Base-by-base conservation (phyloP, 176 grass and related monocot species). In the Phyllostachys edulis region DNA sequence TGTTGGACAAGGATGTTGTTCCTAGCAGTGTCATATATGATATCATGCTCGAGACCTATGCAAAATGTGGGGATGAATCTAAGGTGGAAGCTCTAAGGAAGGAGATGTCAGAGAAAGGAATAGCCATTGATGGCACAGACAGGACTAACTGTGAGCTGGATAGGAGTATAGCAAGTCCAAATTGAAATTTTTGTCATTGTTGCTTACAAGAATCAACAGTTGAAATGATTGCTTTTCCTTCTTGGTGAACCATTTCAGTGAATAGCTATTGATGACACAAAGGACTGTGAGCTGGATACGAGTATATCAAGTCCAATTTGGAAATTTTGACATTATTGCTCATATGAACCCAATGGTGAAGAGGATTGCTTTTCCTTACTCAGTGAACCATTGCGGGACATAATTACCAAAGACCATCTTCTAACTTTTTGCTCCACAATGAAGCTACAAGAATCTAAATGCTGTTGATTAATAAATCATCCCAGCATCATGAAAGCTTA, bases 1-100 rank as follows among this genome's bases (percentile, higher is more conserved):
- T 91, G 88, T 36, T 94, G 83, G 47, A 86, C 13, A 87, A 84
- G 60, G 88, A 94, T 62, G 16, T 94, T 52, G 78, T 45, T 49
- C 86, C 87, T 79, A 86, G 82, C 29, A 89, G n/a, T 80, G 68
- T 21, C 61, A 85, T 85, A 40, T 87, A 87, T 69, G 55, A 59
- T 67, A 83, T 80, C 74, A 78, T 94, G 69, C 37, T 91, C 20
- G 13, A 71, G 62, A 63, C 69, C 18, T 93, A 90, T 65, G 42
- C 15, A 5, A 90, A 75, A 86, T 88, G 39, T 88, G 88, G 83
- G 20, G 71, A 88, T 73, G 69, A 80, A 80, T 75, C 62, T 65
- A 94, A 84, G 79, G 69, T 80, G 68, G 75, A 83, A 79, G 69
- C 75, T 75, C 56, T 94, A 47, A 87, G 70, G 71, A 81, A 88